phyloP scores from a whole-genome alignment of 345 rosid species.

The Eucalyptus marginata region DNA sequence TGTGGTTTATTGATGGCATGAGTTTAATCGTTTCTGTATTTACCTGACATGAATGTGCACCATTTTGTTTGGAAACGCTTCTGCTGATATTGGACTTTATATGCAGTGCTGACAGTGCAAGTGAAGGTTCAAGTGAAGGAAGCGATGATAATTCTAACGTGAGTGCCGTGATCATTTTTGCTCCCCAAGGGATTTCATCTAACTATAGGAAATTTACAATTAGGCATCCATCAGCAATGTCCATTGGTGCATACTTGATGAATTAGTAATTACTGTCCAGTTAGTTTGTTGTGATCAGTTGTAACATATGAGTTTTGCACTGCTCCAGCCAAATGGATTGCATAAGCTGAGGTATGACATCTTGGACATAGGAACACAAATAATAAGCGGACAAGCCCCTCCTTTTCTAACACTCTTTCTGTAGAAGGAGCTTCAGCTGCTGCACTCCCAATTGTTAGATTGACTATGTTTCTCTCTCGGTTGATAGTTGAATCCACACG shows the following conservation, averaged over 20 bases:
- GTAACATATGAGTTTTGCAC: not conserved
- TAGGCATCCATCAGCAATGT: not conserved
- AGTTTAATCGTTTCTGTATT: not conserved
- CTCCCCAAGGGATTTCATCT: not conserved
- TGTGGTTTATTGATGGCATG: not conserved
- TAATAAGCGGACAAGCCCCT: not conserved
- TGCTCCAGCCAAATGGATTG: not conserved
- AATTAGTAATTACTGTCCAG: not conserved
- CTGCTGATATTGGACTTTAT: slow-evolving; percentile 9
- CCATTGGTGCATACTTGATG: not conserved
- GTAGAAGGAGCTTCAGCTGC: not conserved
- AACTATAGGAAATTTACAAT: not conserved
- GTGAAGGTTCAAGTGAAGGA: slow-evolving; percentile 97
- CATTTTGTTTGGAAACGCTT: not conserved
- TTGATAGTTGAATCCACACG: not conserved
- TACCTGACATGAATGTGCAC: not conserved
- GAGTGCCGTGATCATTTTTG: slow-evolving; percentile 13
- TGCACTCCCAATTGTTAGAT: not conserved
- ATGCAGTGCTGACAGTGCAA: slow-evolving; percentile 77
- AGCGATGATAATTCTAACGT: slow-evolving; percentile 91
- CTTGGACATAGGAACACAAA: not conserved
- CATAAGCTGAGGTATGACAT: not conserved
- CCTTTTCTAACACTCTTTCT: not conserved
- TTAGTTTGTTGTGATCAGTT: not conserved
- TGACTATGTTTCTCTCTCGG: not conserved